Base-by-base conservation (phyloP, 495 filamentous ascomycete genomes). In the Saxophila tyrrhenica region DNA sequence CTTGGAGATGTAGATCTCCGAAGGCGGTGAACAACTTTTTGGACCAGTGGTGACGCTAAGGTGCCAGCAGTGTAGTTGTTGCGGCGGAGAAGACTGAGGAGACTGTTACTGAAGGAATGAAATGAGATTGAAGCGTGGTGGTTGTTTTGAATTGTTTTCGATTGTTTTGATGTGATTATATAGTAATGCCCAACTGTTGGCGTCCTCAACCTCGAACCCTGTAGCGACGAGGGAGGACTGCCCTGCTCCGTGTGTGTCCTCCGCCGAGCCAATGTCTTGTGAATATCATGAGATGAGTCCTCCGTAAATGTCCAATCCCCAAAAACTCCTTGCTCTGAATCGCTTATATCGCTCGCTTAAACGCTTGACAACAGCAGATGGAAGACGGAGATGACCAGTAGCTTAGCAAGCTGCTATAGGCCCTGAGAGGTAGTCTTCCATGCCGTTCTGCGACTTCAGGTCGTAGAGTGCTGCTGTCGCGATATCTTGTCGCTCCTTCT, bases 401-500 rank as follows among this genome's bases (percentile, higher is more conserved):
- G 29, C 29, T 35, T 35, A 35, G 29, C 29, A 35, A 35, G 29
- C 29, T 35, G 29, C 29, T 35, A 35, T 35, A 13, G 29, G 29
- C 29, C 7, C 29, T 35, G 29, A 5, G 13, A 35, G 5, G 29
- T 35, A 35, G 29, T 35, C 29, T 13, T 35, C 29, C 29, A 35
- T 35, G 7, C 29, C 29, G 7, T 5, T 7, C 29, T 35, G 29
- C 7, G 29, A 35, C 29, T 35, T 35, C 7, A 35, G 29, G 29
- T 35, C 29, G 29, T 35, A 35, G 7, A 35, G 29, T 5, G 29
- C 29, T 35, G 75, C 74, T 42, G 70, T 75, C 54, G 73, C 65
- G 64, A 77, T 76, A 47, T 73, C 69, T 62, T 80, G 72, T 51
- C 71, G 59, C 68, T 80, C 69, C 73, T 90, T 86, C 60, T 84